Percentiles rank a stretch among this genome's conserved stretches.
phyloP scores from a whole-genome alignment of 164 flowering plant species.

The Aristolochia californica region DNA sequence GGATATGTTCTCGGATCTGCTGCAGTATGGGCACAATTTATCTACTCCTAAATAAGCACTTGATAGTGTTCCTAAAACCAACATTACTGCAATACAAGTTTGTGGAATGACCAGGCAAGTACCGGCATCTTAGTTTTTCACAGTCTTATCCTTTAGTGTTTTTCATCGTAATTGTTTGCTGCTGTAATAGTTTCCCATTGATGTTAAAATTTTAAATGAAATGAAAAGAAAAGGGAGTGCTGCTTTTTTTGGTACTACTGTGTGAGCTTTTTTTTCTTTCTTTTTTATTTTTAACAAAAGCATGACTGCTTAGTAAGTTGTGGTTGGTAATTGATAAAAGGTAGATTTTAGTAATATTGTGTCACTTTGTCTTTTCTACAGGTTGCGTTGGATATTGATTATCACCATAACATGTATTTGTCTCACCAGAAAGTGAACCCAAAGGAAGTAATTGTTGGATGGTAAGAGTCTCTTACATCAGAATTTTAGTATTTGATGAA shows the following conservation, averaged over 20 bases:
- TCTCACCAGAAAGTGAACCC: slow-evolving; percentile 96
- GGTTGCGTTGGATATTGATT: slow-evolving; percentile 95
- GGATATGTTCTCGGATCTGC: too few relatives aligned
- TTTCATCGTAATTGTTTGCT: too few relatives aligned
- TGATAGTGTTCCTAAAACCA: too few relatives aligned
- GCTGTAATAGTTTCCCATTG: too few relatives aligned
- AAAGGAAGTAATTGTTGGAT: slow-evolving; percentile 95
- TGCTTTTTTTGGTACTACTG: neutral
- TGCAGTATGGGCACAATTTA: too few relatives aligned
- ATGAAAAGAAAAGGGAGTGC: too few relatives aligned
- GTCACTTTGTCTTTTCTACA: slow-evolving; percentile 14
- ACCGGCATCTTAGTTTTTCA: too few relatives aligned
- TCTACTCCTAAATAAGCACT: too few relatives aligned
- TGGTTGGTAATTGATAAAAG: neutral
- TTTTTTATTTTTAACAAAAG: neutral
- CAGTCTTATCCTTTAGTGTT: too few relatives aligned
- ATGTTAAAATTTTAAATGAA: too few relatives aligned
- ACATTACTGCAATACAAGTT: too few relatives aligned
- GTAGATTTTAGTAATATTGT: neutral
- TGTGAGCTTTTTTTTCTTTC: neutral
- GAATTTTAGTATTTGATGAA: neutral
- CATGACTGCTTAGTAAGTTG: neutral
- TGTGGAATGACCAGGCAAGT: too few relatives aligned
- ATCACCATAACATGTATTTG: slow-evolving; percentile 81
- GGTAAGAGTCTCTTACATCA: slow-evolving; percentile 34